phyloP scores from a whole-genome alignment of 2,329 filamentous ascomycete species.

The Colletotrichum echinochloae region DNA sequence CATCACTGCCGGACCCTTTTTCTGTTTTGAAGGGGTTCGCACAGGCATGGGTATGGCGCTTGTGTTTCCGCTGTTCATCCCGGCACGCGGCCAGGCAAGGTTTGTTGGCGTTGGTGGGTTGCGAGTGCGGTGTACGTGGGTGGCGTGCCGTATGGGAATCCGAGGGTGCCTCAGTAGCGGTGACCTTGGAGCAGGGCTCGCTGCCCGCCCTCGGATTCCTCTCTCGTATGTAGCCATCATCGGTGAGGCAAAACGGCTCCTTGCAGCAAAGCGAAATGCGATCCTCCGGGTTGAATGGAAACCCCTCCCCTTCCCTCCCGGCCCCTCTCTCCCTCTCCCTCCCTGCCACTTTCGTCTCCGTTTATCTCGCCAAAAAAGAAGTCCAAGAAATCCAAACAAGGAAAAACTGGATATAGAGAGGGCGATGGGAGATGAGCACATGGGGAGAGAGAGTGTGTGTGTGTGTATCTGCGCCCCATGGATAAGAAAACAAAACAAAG shows the following conservation, averaged over 20 bases:
- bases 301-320: not conserved
- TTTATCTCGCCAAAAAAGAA: not conserved
- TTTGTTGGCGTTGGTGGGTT: not conserved
- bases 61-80: not conserved
- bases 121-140: not conserved
- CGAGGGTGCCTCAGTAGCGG: not conserved
- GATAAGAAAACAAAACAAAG: not conserved
- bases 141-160: no score
- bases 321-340: not conserved
- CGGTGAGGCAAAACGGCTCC: conserved; percentile 4
- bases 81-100: not conserved
- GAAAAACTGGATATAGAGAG: not conserved
- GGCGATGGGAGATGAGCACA: not conserved
- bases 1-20: conserved; percentile 24
- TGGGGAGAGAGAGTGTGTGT: not conserved
- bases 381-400: not conserved
- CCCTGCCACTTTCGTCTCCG: no score
- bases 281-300: not conserved
- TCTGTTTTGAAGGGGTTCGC: not conserved
- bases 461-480: not conserved
- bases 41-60: not conserved
- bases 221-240: not conserved
- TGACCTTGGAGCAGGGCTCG: not conserved
- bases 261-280: conserved; percentile 20
- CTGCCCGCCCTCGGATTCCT: not conserved